Percentiles rank a stretch among this genome's conserved stretches.
These are phyloP conservation scores for Globisporangium orthogonon DNA, from an alignment of 352 stramenopile species.

Conservation along the genomic window DNA sequence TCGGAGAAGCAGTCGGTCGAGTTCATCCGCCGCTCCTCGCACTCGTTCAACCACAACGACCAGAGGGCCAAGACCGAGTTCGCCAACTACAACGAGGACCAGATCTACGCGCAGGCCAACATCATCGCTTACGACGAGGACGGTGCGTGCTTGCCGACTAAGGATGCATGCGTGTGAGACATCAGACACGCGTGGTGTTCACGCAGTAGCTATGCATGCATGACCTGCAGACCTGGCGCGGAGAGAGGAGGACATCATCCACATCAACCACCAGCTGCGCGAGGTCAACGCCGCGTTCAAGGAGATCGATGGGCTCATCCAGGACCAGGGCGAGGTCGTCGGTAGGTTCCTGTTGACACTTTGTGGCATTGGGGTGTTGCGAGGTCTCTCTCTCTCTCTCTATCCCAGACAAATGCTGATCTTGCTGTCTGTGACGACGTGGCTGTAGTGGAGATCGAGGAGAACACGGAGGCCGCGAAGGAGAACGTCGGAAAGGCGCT, in stretches of 20 bases:
- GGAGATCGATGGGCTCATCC: constrained; percentile 78
- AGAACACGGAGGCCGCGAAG: constrained; percentile 74
- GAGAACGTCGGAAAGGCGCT: constrained; percentile 70
- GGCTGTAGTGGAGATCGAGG: constrained; percentile 62
- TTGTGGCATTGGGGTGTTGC: constrained; percentile 6
- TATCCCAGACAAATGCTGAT: background rate
- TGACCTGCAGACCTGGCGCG: constrained; percentile 49
- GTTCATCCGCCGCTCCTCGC: constrained; percentile 73
- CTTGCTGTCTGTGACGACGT: background rate
- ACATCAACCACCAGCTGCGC: constrained; percentile 83
- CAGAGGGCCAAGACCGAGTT: constrained; percentile 34
- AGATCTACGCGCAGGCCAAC: constrained; percentile 85
- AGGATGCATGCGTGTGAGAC: too few species aligned
- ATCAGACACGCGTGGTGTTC: background rate
- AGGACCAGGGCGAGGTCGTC: constrained; percentile 75
- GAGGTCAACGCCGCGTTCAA: constrained; percentile 84
- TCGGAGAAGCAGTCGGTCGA: constrained; percentile 72
- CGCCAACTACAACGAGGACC: constrained; percentile 82
- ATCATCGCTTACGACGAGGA: constrained; percentile 84
- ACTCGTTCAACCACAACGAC: constrained; percentile 50
- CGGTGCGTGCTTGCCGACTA: constrained; percentile 25
- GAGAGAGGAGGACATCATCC: constrained; percentile 82
- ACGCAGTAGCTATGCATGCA: background rate
- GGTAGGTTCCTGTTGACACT: constrained; percentile 10
- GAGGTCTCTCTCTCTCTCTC: background rate